Conservation (phyloP, 495 filamentous ascomycete genomes). For the Physcia stellaris region DNA sequence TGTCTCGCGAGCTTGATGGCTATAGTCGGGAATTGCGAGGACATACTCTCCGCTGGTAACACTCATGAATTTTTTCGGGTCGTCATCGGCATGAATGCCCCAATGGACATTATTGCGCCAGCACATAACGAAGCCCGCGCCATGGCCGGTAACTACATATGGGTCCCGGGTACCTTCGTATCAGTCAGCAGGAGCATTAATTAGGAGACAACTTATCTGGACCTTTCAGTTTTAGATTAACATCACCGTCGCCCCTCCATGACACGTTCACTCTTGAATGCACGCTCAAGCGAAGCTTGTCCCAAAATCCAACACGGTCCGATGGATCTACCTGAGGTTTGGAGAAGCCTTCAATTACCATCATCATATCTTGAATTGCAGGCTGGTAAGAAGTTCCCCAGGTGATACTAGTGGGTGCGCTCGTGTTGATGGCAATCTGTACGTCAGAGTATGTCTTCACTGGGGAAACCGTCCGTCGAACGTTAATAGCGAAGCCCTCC, state of each 20-base stretch:
- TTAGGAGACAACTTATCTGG: slow-evolving; percentile 11
- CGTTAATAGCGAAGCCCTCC: slow-evolving; percentile 59
- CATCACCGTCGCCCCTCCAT: slow-evolving; percentile 92
- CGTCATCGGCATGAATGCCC: slow-evolving; percentile 66
- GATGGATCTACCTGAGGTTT: slow-evolving; percentile 90
- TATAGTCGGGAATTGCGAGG: slow-evolving; percentile 85
- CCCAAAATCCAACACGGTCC: slow-evolving; percentile 93
- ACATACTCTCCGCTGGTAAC: slow-evolving; percentile 92
- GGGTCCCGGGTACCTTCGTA: slow-evolving; percentile 65
- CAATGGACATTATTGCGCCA: slow-evolving; percentile 87
- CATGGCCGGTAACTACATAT: slow-evolving; percentile 82
- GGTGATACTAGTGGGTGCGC: slow-evolving; percentile 78
- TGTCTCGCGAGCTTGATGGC: slow-evolving; percentile 62
- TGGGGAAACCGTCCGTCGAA: slow-evolving; percentile 82
- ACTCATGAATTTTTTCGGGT: slow-evolving; percentile 86
- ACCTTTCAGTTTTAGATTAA: slow-evolving; percentile 87
- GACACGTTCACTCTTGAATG: slow-evolving; percentile 81
- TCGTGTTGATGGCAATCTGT: slow-evolving; percentile 80
- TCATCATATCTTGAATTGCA: slow-evolving; percentile 99
- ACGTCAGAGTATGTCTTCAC: slow-evolving; percentile 97
- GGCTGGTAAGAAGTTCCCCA: slow-evolving; percentile 98
- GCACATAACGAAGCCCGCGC: slow-evolving; percentile 92
- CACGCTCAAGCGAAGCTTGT: slow-evolving; percentile 90
- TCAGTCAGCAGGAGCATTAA: slow-evolving; percentile 3
- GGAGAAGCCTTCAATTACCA: slow-evolving; percentile 94